phyloP scores from a whole-genome alignment of 2,329 filamentous ascomycete genomes.

The Aspergillus fischeri region DNA sequence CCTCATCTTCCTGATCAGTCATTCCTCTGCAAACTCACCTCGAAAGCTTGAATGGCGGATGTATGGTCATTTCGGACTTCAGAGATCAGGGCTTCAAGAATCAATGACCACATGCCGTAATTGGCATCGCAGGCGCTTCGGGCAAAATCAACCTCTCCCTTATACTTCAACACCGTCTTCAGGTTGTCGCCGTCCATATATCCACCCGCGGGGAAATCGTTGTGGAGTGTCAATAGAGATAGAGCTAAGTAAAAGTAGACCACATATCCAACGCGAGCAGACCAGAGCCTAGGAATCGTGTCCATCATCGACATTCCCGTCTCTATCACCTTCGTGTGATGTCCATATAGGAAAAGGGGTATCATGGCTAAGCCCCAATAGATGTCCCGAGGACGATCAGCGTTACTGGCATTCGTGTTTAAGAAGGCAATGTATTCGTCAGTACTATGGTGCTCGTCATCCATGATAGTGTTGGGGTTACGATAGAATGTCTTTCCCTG shows the following conservation, averaged over 20 bases:
- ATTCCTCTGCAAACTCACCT: conserved; percentile 20
- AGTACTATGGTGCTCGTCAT: conserved; percentile 52
- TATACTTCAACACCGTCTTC: conserved; percentile 46
- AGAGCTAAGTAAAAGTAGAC: conserved; percentile 46
- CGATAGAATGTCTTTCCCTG: conserved; percentile 57
- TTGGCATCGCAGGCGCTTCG: conserved; percentile 55
- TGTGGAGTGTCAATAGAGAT: conserved; percentile 40
- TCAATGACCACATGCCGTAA: conserved; percentile 54
- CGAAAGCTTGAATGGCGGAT: conserved; percentile 41
- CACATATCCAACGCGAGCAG: conserved; percentile 39
- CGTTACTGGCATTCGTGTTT: conserved; percentile 43
- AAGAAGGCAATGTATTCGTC: conserved; percentile 47
- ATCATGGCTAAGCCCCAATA: conserved; percentile 51
- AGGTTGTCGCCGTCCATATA: conserved; percentile 45
- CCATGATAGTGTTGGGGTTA: conserved; percentile 47
- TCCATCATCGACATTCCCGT: conserved; percentile 38
- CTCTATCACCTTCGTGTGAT: conserved; percentile 43
- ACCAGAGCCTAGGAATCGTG: conserved; percentile 45
- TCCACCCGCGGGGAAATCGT: conserved; percentile 39
- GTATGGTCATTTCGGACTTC: conserved; percentile 47
- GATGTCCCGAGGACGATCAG: conserved; percentile 51
- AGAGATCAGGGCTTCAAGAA: conserved; percentile 53
- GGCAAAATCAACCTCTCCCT: conserved; percentile 51
- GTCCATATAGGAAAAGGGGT: conserved; percentile 45
- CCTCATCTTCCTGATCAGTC: background rate